Base-by-base conservation (phyloP, 1,284 basidiomycete species). In the Cryptococcus sp. region DNA sequence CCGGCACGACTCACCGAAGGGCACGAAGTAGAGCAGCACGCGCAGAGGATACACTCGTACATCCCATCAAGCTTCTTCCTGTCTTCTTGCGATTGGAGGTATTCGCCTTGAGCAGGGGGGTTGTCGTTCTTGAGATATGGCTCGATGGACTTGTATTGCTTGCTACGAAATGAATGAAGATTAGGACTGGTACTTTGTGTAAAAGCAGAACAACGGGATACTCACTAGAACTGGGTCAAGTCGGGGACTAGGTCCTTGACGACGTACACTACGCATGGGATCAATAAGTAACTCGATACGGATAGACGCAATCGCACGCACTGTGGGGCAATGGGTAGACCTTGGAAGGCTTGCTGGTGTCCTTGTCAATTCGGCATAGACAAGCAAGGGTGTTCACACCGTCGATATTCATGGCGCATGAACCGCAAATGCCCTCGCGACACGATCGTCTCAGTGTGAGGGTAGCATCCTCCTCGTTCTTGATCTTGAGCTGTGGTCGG, bases 61-160 rank as follows among this genome's bases (percentile, higher is more conserved):
- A 98, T 84, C 56, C 95, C 95, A 72, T 99, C 95, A 22, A 99
- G 86, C 81, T 96, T 97, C 82, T 87, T 88, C 72, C 95, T 86
- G 78, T 99, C 93, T 75, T 93, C 93, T 48, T 81, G 86, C 22
- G 89, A 89, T 81, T 99, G 95, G 58, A 94, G 82, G 83, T 88
- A 89, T 82, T 80, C 79, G 35, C 80, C 80, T 65, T 88, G 82
- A 63, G 83, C 89, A 3, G 93, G 93, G 1, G 88, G 87, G 79
- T 90, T 92, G 78, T 93, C 89, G 79, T 93, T 93, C 83, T 95
- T 88, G 48, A 96, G 84, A 83, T 87, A 96, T 8, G 92, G 93
- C 80, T 99, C 88, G 79, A 99, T 97, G 42, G 93, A 94, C 82
- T 98, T 98, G 90, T 99, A 98, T 80, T 99, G 95, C 82, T 99